Conservation (phyloP, 106 monocot genomes). For the Amphibolis antarctica region DNA sequence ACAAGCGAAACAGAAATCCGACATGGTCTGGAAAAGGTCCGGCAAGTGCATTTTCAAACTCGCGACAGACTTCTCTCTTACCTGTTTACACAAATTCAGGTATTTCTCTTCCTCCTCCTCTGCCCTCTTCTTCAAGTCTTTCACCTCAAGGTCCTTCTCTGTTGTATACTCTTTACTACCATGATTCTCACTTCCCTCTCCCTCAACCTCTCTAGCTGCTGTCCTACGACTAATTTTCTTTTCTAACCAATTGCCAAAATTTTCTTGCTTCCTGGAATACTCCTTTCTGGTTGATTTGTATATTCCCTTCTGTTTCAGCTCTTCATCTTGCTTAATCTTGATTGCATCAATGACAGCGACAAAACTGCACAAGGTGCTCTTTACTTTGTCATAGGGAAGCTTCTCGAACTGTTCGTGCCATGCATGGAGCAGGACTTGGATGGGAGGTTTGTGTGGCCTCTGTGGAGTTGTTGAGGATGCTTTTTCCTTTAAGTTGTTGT, state of each 20-base stretch:
- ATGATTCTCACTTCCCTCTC: constrained; percentile 12
- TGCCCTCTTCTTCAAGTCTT: constrained; percentile 31
- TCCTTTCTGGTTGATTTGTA: constrained; percentile 45
- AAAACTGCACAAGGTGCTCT: constrained; percentile 36
- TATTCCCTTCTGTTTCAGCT: constrained; percentile 46
- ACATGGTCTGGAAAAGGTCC: constrained; percentile 62
- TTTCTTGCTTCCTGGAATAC: constrained; percentile 19
- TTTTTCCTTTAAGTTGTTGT: constrained; percentile 68
- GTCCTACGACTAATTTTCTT: constrained; percentile 1
- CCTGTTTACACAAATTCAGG: constrained; percentile 40
- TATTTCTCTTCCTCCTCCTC: constrained; percentile 40
- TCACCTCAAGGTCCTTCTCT: constrained; percentile 34
- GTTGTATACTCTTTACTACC: constrained; percentile 34
- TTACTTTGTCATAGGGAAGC: constrained; percentile 43
- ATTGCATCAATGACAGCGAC: constrained; percentile 47
- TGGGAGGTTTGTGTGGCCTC: constrained; percentile 19
- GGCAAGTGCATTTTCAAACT: constrained; percentile 58
- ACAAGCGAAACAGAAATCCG: constrained; percentile 35
- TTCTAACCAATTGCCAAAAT: constrained; percentile 60
- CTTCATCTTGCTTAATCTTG: constrained; percentile 45
- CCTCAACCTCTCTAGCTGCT: constrained; percentile 10
- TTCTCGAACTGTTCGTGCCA: constrained; percentile 77
- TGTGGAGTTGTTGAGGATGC: constrained; percentile 49
- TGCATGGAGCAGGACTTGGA: constrained; percentile 41
- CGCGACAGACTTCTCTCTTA: constrained; percentile 57